Base-by-base conservation (phyloP, 768 basidiomycete species). In the Amanita pallidorosea region DNA sequence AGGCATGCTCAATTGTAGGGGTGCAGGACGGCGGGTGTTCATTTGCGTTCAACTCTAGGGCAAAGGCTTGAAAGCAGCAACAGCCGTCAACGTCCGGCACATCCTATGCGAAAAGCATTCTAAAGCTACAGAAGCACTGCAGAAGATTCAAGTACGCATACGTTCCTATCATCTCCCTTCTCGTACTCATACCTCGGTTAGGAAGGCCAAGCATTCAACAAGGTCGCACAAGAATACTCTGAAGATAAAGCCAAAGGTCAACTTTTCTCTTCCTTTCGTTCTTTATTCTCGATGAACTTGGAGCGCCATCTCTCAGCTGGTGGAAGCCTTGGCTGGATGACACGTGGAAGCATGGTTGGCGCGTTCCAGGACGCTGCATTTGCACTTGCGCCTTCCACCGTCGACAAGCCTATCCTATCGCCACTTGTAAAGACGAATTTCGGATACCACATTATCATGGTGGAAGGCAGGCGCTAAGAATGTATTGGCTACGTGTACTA, bases 401-500 rank as follows among this genome's bases (percentile, higher is more conserved):
- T 86, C 54, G 88, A 89, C 65, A 89, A 86, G 55, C 88, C 89
- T 3, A 67, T 76, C 45, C 60, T 78, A 15, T 85, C 87, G 1
- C 66, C 80, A 13, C 75, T 91, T 45, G 83, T 91, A 31, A 92
- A 90, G 67, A 92, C 89, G 5, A 78, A 75, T 54, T 82, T 82
- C 60, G 89, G 89, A 12, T 92, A 91, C 65, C 89, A 92, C 62
- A 82, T 92, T 59, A 90, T 92, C 63, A 88, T 92, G 86, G 88
- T 90, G 6, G 88, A 92, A 67, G 88, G 87, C 15, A 77, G 88
- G 34, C 78, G 85, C 46, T 74, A 56, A 66, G 11, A 4, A 31
- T 29, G 27, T 29, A n/a, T 22, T 44, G 31, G 8, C 29, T 8
- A 29, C 8, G 9, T 29, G 29, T 29, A 9, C 29, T 31, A 1